Percentiles rank a stretch among this genome's conserved stretches.
Conservation (phyloP, 2,329 filamentous ascomycete genomes). For the Stagonosporopsis vannaccii region DNA sequence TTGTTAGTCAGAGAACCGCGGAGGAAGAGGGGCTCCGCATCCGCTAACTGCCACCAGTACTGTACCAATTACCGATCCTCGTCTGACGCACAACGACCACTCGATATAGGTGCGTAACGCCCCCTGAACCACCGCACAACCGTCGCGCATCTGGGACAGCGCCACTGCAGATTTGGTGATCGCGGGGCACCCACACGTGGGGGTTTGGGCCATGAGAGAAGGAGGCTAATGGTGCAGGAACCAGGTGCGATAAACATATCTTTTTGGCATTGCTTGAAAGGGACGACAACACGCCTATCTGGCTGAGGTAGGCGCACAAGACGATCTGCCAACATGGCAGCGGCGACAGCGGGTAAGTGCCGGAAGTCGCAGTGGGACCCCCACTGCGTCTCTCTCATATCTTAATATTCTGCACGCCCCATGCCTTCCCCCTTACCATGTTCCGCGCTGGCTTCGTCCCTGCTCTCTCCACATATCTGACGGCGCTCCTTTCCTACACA, state of each 20-base stretch:
- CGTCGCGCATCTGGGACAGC: not conserved
- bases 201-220: conserved; percentile 1
- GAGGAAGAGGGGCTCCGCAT: conserved; percentile 40
- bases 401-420: conserved; percentile 29
- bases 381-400: conserved; percentile 30
- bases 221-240: conserved; percentile 28
- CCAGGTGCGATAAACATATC: conserved; percentile 22
- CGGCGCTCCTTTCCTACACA: conserved; percentile 43
- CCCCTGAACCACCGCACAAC: conserved; percentile 20
- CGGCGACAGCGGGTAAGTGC: conserved; percentile 52
- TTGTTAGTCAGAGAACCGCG: conserved; percentile 36
- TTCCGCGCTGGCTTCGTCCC: conserved; percentile 29
- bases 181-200: conserved; percentile 4
- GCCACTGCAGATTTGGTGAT: conserved; percentile 1
- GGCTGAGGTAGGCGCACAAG: conserved; percentile 28
- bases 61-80: conserved; percentile 25
- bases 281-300: conserved; percentile 13
- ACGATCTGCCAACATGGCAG: conserved; percentile 48
- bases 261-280: conserved; percentile 13
- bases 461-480: conserved; percentile 43
- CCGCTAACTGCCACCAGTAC: conserved; percentile 46
- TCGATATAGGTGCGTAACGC: conserved; percentile 43
- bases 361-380: conserved; percentile 28
- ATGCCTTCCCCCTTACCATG: conserved; percentile 25
- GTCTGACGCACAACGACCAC: conserved; percentile 36